Conservation (phyloP, 768 basidiomycete genomes). For the Daedaleopsis sinensis region DNA sequence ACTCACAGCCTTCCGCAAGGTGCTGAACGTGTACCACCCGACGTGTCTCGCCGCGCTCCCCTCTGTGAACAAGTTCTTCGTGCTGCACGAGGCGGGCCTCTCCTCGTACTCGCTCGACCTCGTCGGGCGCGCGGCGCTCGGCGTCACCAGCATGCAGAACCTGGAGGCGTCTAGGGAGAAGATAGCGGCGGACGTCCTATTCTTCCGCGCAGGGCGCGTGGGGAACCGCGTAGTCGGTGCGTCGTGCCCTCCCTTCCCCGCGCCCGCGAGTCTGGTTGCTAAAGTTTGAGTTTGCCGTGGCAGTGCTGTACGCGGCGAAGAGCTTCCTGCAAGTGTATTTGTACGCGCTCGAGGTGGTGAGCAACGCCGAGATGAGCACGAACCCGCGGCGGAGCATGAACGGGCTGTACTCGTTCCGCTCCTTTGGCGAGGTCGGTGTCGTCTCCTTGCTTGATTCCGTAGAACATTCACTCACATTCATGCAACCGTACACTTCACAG, state of each 20-base stretch:
- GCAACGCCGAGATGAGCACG: constrained; percentile 39
- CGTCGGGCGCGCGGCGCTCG: constrained; percentile 61
- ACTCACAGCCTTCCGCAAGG: constrained; percentile 55
- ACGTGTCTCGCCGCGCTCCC: constrained; percentile 60
- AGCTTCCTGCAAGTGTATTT: constrained; percentile 61
- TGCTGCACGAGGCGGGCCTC: constrained; percentile 61
- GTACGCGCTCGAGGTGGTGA: constrained; percentile 60
- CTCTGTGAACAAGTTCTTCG: constrained; percentile 65
- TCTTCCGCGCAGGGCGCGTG: constrained; percentile 60
- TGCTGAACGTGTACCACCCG: constrained; percentile 53
- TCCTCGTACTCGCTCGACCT: constrained; percentile 72
- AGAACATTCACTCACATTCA: constrained; percentile 3
- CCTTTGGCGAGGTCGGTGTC: constrained; percentile 64
- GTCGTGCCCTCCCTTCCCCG: constrained; percentile 14
- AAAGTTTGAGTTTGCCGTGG: background rate
- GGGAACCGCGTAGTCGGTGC: constrained; percentile 59
- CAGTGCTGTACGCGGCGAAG: constrained; percentile 75
- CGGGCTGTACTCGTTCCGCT: constrained; percentile 48
- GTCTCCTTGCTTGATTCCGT: background rate
- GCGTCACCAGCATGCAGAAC: constrained; percentile 45
- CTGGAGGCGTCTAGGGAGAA: constrained; percentile 64
- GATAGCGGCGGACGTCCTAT: constrained; percentile 60
- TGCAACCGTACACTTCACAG: constrained; percentile 37
- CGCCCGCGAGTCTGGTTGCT: no score
- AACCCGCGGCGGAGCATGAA: constrained; percentile 39